phyloP scores from a whole-genome alignment of 441 rosid genomes.

The Croton laevigatus region DNA sequence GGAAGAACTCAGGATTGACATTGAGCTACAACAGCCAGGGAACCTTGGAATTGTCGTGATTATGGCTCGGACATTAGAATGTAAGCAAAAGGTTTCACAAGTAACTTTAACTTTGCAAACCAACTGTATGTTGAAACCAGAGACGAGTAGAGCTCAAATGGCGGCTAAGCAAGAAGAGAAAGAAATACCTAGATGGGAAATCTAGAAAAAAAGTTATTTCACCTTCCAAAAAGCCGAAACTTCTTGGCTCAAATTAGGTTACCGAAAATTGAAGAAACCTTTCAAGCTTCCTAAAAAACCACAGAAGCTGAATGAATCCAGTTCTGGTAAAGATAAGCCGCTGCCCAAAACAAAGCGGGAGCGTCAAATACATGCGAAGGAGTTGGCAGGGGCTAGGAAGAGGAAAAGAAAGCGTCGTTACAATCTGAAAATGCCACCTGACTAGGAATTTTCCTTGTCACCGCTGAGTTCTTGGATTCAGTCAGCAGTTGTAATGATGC shows the following conservation, averaged over 20 bases:
- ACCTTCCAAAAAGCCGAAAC: conserved; percentile 56
- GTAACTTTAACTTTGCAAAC: too few relatives aligned
- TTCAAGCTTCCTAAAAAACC: conserved; percentile 19
- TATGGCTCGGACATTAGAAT: too few relatives aligned
- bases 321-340: conserved; percentile 25
- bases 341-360: conserved; percentile 48
- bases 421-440: too few relatives aligned
- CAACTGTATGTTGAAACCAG: neutral
- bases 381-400: conserved; percentile 79
- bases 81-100: too few relatives aligned
- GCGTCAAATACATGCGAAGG: conserved; percentile 74
- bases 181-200: conserved; percentile 36
- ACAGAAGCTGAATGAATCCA: conserved; percentile 13
- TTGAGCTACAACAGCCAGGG: too few relatives aligned
- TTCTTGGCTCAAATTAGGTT: conserved; percentile 26
- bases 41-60: too few relatives aligned
- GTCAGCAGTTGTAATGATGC: too few relatives aligned
- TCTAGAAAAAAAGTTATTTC: conserved; percentile 16
- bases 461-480: too few relatives aligned
- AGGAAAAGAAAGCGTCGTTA: conserved; percentile 82
- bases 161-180: conserved; percentile 65
- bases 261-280: conserved; percentile 27
- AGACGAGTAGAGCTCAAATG: conserved; percentile 37
- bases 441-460: too few relatives aligned
- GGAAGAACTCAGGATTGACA: too few relatives aligned